Conservation (phyloP, 2,329 filamentous ascomycete species). For the Arthrobotrys iridis region DNA sequence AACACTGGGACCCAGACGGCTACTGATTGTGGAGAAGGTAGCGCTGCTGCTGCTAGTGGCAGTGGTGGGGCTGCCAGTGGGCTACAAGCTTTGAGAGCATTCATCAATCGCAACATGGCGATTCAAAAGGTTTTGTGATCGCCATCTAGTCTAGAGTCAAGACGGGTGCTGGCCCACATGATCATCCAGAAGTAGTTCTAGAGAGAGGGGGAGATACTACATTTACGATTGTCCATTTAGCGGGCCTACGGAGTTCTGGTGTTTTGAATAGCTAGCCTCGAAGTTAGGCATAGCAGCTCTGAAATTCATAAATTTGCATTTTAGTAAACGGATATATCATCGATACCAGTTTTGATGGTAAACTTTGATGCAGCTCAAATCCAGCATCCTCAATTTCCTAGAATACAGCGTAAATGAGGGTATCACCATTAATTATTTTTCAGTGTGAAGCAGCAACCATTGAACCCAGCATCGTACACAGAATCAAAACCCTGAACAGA, state of each 20-base stretch:
- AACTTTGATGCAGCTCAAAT: not conserved
- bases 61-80: conserved; percentile 24
- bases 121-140: conserved; percentile 41
- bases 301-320: not conserved
- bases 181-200: too few species aligned
- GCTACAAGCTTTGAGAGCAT: conserved; percentile 40
- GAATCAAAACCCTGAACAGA: not conserved
- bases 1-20: not conserved
- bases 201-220: not conserved
- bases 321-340: not conserved
- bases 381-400: not conserved
- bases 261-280: conserved; percentile 4
- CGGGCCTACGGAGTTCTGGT: conserved; percentile 18
- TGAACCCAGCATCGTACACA: not conserved
- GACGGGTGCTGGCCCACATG: too few species aligned
- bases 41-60: not conserved
- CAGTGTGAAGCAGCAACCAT: not conserved
- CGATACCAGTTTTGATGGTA: not conserved
- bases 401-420: conserved; percentile 10
- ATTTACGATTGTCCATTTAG: conserved; percentile 9
- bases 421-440: conserved; percentile 18
- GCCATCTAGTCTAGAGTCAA: not conserved
- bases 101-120: conserved; percentile 47
- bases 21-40: not conserved
- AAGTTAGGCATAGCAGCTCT: not conserved